Conservation (phyloP, 2,329 filamentous ascomycete genomes). For the Alternaria panax region DNA sequence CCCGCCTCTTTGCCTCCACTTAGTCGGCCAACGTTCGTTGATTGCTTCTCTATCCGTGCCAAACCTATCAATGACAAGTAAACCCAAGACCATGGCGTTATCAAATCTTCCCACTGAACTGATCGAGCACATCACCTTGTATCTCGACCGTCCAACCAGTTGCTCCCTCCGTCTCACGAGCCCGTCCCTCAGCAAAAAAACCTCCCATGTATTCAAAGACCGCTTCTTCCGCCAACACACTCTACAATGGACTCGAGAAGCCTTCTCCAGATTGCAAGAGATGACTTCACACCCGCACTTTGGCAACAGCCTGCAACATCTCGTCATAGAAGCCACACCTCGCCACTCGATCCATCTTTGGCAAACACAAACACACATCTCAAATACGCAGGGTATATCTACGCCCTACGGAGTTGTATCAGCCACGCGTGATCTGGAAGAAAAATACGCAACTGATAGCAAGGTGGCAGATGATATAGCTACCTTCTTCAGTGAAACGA, state of each 20-base stretch:
- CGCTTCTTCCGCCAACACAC: conserved; percentile 33
- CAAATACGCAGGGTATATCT: conserved; percentile 12
- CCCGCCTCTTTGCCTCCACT: conserved; percentile 7
- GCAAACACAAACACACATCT: conserved; percentile 22
- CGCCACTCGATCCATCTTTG: conserved; percentile 32
- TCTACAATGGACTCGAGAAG: conserved; percentile 26
- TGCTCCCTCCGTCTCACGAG: conserved; percentile 31
- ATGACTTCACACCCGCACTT: conserved; percentile 27
- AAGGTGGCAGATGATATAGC: conserved; percentile 17
- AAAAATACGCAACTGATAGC: conserved; percentile 4
- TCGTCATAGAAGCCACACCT: conserved; percentile 41
- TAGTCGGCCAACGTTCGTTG: neutral
- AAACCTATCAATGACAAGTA: neutral
- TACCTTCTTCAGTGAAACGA: conserved; percentile 37
- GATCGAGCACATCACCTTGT: conserved; percentile 26
- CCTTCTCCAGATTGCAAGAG: conserved; percentile 22
- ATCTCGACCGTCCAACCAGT: conserved; percentile 27
- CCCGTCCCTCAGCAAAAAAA: conserved; percentile 23
- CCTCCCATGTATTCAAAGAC: conserved; percentile 26
- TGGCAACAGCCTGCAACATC: conserved; percentile 23
- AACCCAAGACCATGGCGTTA: conserved; percentile 16
- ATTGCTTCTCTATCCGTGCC: neutral
- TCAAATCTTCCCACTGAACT: conserved; percentile 32
- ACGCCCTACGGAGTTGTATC: neutral
- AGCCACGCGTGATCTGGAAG: conserved; percentile 3